Base-by-base conservation (phyloP, 352 stramenopile species). In the Pythium chondricola region DNA sequence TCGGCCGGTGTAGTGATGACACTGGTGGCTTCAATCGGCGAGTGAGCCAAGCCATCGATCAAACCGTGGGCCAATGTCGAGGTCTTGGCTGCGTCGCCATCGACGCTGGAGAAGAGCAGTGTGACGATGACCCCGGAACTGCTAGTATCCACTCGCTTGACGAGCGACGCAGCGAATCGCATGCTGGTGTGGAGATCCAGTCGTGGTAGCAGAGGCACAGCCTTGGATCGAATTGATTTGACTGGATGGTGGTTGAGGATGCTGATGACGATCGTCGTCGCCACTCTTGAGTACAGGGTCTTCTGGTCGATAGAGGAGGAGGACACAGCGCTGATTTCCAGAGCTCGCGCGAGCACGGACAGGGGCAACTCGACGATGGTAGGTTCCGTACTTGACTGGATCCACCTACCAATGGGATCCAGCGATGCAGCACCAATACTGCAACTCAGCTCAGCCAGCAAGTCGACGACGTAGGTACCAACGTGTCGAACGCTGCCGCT, bases 181-280 rank as follows among this genome's bases (percentile, higher is more conserved):
- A 62, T 56, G 13, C 27, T 36, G 8, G 35, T 3, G 0, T 36
- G 32, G 6, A 46, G 42, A 20, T 62, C 54, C 17, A 62, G 41
- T 35, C 47, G 47, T 6, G 46, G 37, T 13, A 62, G 29, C 33
- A 62, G 13, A 1, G 4, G 6, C 3, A 20, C 41, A 5, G 54
- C 54, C 0, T 27, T 13, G 13, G 14, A n/a, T 11, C 54, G 54
- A 26, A 50, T n/a, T 0, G 10, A 1, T 10, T 40, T 56, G 40
- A 31, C 29, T 13, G 18, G 9, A 24, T 48, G 36, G 43, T 32
- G 8, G 5, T 35, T n/a, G 2, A 52, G 5, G 6, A 48, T 13
- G 8, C 20, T 8, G 5, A 62, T 18, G 18, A 62, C 47, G 2
- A 35, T 27, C 6, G 43, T 33, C 2, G 46, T 49, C 2, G 47